A percentile compares a stretch with the other conserved stretches of the same genome.
Conservation (phyloP, 176 grass and related monocot species). For the Musa itinerans region DNA sequence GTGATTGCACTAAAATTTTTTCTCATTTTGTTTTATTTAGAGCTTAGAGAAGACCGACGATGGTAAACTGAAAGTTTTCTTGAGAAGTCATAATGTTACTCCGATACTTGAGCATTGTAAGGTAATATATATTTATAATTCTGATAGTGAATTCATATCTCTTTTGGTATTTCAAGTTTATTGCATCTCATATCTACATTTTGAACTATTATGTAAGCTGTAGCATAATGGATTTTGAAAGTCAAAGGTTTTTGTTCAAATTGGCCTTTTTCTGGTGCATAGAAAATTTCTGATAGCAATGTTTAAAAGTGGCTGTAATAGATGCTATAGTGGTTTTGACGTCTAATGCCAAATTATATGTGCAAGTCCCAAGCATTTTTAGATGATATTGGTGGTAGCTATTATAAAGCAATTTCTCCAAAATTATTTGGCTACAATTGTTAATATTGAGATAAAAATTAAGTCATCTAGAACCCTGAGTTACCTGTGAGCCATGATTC, state of each 20-base stretch:
- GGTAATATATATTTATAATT: constrained; percentile 33
- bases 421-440: too few species aligned
- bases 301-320: too few species aligned
- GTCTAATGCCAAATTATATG: too few species aligned
- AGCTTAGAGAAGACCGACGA: constrained; percentile 57
- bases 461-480: too few species aligned
- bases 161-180: not conserved
- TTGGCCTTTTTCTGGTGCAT: not conserved
- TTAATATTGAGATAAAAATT: too few species aligned
- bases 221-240: not conserved
- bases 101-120: constrained; percentile 96
- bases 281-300: not conserved
- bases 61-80: constrained; percentile 57
- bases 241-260: not conserved
- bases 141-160: constrained; percentile 9
- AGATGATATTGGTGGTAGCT: too few species aligned
- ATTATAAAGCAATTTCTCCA: too few species aligned
- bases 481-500: too few species aligned
- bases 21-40: constrained; percentile 30
- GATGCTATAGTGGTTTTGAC: too few species aligned
- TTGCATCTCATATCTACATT: not conserved
- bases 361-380: too few species aligned
- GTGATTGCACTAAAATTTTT: not conserved
- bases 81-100: constrained; percentile 71
- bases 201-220: not conserved